Base-by-base conservation (phyloP, 139 green algal genomes). In the Astrephomene gubernaculifera region DNA sequence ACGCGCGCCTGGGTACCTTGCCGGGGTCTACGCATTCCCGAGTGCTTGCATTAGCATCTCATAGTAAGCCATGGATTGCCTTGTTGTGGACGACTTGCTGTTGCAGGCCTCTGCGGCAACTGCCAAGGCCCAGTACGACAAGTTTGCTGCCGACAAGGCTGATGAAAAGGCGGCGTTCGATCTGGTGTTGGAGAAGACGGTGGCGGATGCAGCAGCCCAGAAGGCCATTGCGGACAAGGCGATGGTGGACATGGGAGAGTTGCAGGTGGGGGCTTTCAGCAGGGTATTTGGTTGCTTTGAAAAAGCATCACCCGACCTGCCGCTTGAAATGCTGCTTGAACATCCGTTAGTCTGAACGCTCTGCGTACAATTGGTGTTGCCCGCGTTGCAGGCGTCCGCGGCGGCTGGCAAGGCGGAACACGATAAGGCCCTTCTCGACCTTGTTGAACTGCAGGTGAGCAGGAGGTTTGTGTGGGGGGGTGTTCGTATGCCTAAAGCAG, bases 211-310 rank as follows among this genome's bases (percentile, higher is more conserved):
- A 12, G 49, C 43, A 12, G 25, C 33, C 2, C 41, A 84, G n/a
- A 84, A 84, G 43, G 78, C 78, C 61, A 29, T 71, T n/a, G 74
- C 74, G 27, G 74, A 82, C n/a, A 82, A 82, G 74, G 74, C 74
- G 17, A 54, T 71, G 24, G 57, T 71, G 14, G 54, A 82, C 38
- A n/a, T 82, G 36, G 38, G 45, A 7, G 49, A 80, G 71, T 5
- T 80, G 45, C 45, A 80, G 71, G 71, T 80, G 39, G 14, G 65
- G 4, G 21, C 49, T n/a, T n/a, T n/a, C n/a, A n/a, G n/a, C n/a
- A n/a, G n/a, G n/a, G n/a, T n/a, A n/a, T n/a, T n/a, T n/a, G n/a
- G n/a, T n/a, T n/a, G 49, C 49, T 57, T 57, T 12, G 49, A 17
- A 12, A 57, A 17, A 12, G 14, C 49, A 17, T 57, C 49, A 25